Base-by-base conservation (phyloP, 2,329 filamentous ascomycete species). In the Ramularia endophylla region DNA sequence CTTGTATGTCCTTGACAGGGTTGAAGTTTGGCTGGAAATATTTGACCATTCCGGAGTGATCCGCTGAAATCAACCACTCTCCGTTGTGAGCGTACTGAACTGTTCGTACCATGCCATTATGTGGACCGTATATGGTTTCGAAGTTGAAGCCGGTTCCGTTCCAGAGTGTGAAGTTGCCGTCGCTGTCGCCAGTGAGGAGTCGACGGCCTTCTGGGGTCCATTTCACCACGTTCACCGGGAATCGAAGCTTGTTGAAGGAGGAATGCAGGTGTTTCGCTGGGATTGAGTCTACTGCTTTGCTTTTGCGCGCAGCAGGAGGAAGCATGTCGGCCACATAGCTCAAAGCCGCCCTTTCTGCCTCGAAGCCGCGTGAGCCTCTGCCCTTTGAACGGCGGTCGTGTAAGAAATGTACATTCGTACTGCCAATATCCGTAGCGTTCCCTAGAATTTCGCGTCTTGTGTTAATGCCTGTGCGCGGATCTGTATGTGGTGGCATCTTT, bases 21-120 rank as follows among this genome's bases (percentile, higher is more conserved):
- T 98, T 97, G 70, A 98, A 95, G 64, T 97, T 98, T 22, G 90
- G 87, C 64, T 95, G 88, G 87, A 90, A 97, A 68, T 98, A 98
- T 69, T 97, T 97, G 66, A 98, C 83, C 48, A 92, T 77, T 42
- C 92, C 92, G 54, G 92, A 88, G 64, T 97, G 89, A 61, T 97
- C 92, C 39, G 87, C 89, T 6, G 92, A 97, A 40, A 98, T 78
- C 9, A 98, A 74, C 90, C 92, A 98, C 67, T 98, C 92, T 60
- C 95, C 87, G 56, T 85, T 94, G 65, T 97, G 87, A 2, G 92
- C 94, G 71, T 95, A 98, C 51, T 81, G 80, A 33, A 89, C 73
- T 8, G 85, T 82, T 54, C 87, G 79, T 51, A 95, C 88, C 27
- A 87, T 85, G 41, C 82, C 81, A 65, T 95, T 90, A 65, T 97